Evolutionary conservation across 2,329 filamentous ascomycete species (phyloP), one percentile per base, ranked within the genome.

Genomic region (Malbranchea cinnamomea): DNA sequence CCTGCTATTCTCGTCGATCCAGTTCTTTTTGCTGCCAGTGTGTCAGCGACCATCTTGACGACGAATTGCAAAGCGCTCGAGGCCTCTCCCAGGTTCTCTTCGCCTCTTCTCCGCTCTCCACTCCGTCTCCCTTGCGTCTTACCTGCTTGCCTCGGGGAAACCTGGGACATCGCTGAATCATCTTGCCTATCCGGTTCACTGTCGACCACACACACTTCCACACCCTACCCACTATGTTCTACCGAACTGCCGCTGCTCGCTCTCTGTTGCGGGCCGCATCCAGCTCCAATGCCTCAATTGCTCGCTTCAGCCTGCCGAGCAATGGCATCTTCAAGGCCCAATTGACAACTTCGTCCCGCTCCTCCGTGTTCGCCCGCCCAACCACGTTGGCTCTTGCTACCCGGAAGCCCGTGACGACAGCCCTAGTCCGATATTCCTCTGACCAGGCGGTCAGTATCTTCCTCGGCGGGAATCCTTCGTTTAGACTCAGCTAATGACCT

Each of bases 401-500:
- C 41, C 54, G 52, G 45, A 57, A 59, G 46, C 59, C 62, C 23
- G 48, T 60, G 20, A 59, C 56, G 38, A 61, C 56, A 24, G 56
- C 60, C 26, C 53, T 66, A 25, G 55, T 66, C 41, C 65, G 63
- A 39, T 60, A 63, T 48, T n/a, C n/a, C n/a, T n/a, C n/a, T n/a
- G n/a, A n/a, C n/a, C n/a, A n/a, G n/a, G n/a, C n/a, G n/a, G n/a
- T n/a, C n/a, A n/a, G n/a, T n/a, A n/a, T n/a, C n/a, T n/a, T n/a
- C n/a, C n/a, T n/a, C n/a, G n/a, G n/a, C n/a, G n/a, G n/a, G n/a
- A n/a, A n/a, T n/a, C n/a, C n/a, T n/a, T n/a, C n/a, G n/a, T n/a
- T n/a, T n/a, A n/a, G n/a, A n/a, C n/a, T n/a, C n/a, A n/a, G n/a
- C n/a, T n/a, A n/a, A n/a, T n/a, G n/a, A n/a, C n/a, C n/a, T n/a